Conservation (phyloP, 2,329 filamentous ascomycete species). For the Calonectria pauciramosa region DNA sequence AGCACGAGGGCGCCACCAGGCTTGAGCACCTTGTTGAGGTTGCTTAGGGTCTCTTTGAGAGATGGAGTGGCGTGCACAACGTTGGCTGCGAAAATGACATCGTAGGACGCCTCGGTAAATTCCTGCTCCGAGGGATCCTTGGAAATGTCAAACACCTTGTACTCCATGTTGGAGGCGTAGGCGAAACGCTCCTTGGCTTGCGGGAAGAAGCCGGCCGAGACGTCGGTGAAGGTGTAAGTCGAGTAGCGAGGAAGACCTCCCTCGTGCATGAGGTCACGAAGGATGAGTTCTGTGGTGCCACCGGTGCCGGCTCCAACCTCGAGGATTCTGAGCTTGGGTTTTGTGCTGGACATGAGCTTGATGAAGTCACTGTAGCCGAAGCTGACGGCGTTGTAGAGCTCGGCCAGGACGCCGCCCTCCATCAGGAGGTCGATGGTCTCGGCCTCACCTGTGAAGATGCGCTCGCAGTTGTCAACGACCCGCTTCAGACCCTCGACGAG, state of each 20-base stretch:
- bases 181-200: conserved; percentile 46
- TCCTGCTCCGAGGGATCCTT: conserved; percentile 48
- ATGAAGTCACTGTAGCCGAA: conserved; percentile 37
- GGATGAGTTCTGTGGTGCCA: conserved; percentile 49
- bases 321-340: conserved; percentile 51
- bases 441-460: conserved; percentile 41
- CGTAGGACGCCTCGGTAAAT: conserved; percentile 48
- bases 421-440: conserved; percentile 50
- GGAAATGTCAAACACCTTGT: conserved; percentile 37
- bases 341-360: conserved; percentile 42
- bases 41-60: conserved; percentile 44
- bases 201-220: conserved; percentile 46
- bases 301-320: conserved; percentile 59
- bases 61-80: conserved; percentile 54
- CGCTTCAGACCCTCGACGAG: conserved; percentile 28
- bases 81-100: conserved; percentile 54
- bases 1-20: conserved; percentile 50
- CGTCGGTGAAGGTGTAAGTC: conserved; percentile 50
- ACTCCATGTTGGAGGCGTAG: conserved; percentile 31
- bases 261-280: conserved; percentile 39
- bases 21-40: conserved; percentile 50
- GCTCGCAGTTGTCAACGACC: conserved; percentile 21
- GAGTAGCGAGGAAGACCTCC: conserved; percentile 37
- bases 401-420: conserved; percentile 46
- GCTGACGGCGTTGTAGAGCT: conserved; percentile 34